These are phyloP conservation scores for Lentinula edodes DNA, from an alignment of 768 basidiomycete species.

Conservation along the genomic window DNA sequence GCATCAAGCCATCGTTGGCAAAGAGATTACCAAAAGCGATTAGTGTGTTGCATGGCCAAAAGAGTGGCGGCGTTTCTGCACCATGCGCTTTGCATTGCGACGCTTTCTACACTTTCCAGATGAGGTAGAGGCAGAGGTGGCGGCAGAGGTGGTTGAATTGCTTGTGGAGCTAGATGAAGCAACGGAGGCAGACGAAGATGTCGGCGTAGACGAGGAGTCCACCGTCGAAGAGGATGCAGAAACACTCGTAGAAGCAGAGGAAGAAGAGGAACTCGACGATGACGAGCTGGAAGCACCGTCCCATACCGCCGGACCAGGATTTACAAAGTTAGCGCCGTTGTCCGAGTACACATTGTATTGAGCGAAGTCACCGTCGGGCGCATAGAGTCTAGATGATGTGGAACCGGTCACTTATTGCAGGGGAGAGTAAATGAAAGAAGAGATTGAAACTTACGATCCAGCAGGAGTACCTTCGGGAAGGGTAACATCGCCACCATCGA, in stretches of 20 bases:
- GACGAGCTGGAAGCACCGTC: background rate
- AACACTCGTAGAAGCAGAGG: background rate
- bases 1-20: background rate
- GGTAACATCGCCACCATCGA: background rate
- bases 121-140: background rate
- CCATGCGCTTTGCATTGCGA: background rate
- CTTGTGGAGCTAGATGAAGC: background rate
- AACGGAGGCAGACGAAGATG: background rate
- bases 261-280: background rate
- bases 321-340: background rate
- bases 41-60: background rate
- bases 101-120: background rate
- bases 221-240: background rate
- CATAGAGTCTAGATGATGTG: conserved; percentile 3
- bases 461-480: conserved; percentile 6
- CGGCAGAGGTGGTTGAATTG: background rate
- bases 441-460: conserved; percentile 1
- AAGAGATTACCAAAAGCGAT: background rate
- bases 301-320: conserved; percentile 5
- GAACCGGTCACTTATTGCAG: background rate
- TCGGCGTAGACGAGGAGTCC: background rate
- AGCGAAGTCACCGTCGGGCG: conserved; percentile 3
- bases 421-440: background rate
- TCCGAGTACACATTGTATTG: conserved; percentile 7
- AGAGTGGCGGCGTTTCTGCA: background rate